phyloP scores from a whole-genome alignment of 192 early-diverging fungal species.

The Podila minutissima region DNA sequence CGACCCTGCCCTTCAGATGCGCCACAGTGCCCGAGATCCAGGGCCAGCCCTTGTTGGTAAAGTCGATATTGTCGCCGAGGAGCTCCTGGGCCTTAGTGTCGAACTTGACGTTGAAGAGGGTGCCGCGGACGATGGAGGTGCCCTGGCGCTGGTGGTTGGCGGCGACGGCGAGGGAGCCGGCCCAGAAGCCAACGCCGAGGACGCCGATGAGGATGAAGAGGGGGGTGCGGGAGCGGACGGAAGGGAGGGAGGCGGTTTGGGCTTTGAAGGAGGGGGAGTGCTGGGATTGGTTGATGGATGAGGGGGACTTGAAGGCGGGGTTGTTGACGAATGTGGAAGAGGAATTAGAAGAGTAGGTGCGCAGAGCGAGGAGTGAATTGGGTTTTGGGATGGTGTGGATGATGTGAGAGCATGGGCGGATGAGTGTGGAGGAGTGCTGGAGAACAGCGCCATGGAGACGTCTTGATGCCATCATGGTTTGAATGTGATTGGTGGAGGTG shows the following conservation, averaged over 20 bases:
- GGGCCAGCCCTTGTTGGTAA: constrained; percentile 60
- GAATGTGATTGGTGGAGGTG: not conserved
- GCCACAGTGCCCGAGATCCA: constrained; percentile 73
- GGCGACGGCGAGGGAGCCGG: constrained; percentile 57
- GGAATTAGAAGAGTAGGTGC: not conserved
- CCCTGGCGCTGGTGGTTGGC: constrained; percentile 68
- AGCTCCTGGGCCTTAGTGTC: constrained; percentile 55
- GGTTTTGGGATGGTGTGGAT: not conserved
- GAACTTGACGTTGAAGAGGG: constrained; percentile 68
- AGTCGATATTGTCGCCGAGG: constrained; percentile 65
- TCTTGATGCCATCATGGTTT: constrained; percentile 1
- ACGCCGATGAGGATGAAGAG: constrained; percentile 45
- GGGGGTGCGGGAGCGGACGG: constrained; percentile 14
- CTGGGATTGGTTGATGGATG: constrained; percentile 36
- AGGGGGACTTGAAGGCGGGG: constrained; percentile 39
- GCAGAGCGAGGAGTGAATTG: not conserved
- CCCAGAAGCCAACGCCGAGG: constrained; percentile 61
- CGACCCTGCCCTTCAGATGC: constrained; percentile 66
- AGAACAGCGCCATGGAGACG: not conserved
- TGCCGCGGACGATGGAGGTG: constrained; percentile 63
- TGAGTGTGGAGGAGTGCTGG: not conserved
- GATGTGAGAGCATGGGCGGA: not conserved
- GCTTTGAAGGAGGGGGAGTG: constrained; percentile 30
- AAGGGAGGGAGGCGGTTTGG: constrained; percentile 45
- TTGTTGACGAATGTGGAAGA: constrained; percentile 8